phyloP scores from a whole-genome alignment of 495 filamentous ascomycete species.

The Penicillium malachiteum region DNA sequence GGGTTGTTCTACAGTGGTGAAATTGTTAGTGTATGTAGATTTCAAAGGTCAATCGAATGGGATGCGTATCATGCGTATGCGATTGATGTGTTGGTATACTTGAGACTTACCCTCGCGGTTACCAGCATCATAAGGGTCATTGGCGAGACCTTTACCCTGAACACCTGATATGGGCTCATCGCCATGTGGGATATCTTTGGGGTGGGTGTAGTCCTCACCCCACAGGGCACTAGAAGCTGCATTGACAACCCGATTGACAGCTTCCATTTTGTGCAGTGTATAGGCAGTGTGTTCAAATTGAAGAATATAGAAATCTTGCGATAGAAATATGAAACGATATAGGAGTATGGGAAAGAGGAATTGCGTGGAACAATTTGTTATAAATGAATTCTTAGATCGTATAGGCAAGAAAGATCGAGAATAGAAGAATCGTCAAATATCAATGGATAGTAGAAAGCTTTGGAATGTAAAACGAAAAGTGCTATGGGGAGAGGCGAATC shows the following conservation, averaged over 20 bases:
- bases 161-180: slow-evolving; percentile 45
- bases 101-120: slow-evolving; percentile 39
- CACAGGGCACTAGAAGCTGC: slow-evolving; percentile 37
- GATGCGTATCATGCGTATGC: no score
- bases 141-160: slow-evolving; percentile 34
- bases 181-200: slow-evolving; percentile 20
- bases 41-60: no score
- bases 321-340: neutral
- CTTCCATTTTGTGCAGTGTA: slow-evolving; percentile 29
- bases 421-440: neutral
- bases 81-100: no score
- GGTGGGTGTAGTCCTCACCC: slow-evolving; percentile 23
- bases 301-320: no score
- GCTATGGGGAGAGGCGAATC: neutral
- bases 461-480: neutral
- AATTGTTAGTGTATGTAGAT: neutral
- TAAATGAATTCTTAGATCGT: no score
- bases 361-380: no score
- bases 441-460: neutral
- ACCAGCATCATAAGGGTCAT: slow-evolving; percentile 46
- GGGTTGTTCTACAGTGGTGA: slow-evolving; percentile 32
- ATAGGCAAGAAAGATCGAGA: neutral
- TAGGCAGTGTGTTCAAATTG: neutral
- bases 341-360: no score
- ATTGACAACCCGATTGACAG: slow-evolving; percentile 29